Percentiles rank a stretch among this genome's conserved stretches.
Evolutionary conservation across 2,329 filamentous ascomycete species (phyloP).

Genomic region (Neofusicoccum parvum): DNA sequence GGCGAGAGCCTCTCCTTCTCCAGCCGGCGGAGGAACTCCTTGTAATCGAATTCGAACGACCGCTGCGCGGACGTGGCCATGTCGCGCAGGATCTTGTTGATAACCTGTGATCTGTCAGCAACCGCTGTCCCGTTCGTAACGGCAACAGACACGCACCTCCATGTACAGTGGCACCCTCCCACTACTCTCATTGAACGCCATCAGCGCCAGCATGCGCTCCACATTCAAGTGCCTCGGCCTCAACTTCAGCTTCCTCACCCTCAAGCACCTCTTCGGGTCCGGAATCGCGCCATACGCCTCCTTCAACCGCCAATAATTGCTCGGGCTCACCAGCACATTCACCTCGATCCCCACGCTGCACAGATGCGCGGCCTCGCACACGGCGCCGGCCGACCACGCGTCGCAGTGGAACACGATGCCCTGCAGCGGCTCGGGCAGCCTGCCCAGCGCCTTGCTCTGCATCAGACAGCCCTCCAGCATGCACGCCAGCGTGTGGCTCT

Average conservation of each 20-base stretch:
- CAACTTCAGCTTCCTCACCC: constrained; percentile 51
- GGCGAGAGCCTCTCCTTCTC: constrained; percentile 44
- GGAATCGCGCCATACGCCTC: constrained; percentile 42
- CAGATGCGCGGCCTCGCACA: constrained; percentile 62
- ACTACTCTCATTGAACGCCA: constrained; percentile 50
- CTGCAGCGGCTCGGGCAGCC: constrained; percentile 55
- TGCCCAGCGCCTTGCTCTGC: constrained; percentile 43
- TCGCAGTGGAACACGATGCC: constrained; percentile 64
- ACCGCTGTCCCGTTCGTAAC: no score
- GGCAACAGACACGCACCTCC: constrained; percentile 29
- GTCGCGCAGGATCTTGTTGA: constrained; percentile 59
- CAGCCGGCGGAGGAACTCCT: constrained; percentile 47
- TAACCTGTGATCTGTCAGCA: constrained; percentile 32
- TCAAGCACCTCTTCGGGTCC: constrained; percentile 40
- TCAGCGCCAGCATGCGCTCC: constrained; percentile 56
- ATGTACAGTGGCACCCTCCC: constrained; percentile 59
- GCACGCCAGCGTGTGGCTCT: constrained; percentile 62
- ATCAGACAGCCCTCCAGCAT: constrained; percentile 63
- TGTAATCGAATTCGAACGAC: constrained; percentile 52
- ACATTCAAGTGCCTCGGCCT: constrained; percentile 54
- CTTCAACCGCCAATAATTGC: constrained; percentile 47
- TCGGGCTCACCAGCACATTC: constrained; percentile 55
- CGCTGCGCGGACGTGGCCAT: constrained; percentile 54
- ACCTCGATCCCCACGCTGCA: constrained; percentile 52
- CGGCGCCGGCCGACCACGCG: constrained; percentile 38